Evolutionary conservation across 2,329 filamentous ascomycete genomes (phyloP).

Genomic region (Curvularia hawaiiensis): DNA sequence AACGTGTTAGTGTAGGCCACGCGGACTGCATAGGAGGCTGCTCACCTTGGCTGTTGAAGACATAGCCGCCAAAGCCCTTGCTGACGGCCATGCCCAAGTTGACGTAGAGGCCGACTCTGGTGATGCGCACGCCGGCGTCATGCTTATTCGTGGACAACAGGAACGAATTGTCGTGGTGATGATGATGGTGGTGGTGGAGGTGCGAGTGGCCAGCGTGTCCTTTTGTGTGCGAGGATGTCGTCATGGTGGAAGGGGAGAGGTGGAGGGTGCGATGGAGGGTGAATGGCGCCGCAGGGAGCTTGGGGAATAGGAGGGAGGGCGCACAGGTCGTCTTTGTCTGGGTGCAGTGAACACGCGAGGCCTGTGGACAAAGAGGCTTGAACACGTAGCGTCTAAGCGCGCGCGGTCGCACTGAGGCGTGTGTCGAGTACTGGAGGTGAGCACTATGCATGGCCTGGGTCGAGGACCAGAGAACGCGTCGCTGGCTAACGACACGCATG

Average conservation of each 20-base stretch:
- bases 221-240: slow-evolving; percentile 32
- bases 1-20: slow-evolving; percentile 23
- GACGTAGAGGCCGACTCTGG: slow-evolving; percentile 82
- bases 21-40: slow-evolving; percentile 1
- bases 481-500: slow-evolving; percentile 39
- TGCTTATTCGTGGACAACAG: slow-evolving; percentile 82
- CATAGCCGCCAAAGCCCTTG: slow-evolving; percentile 90
- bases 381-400: slow-evolving; percentile 15
- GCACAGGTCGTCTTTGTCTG: slow-evolving; percentile 32
- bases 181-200: slow-evolving; percentile 57
- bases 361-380: slow-evolving; percentile 7
- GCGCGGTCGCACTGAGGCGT: slow-evolving; percentile 27
- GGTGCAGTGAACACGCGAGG: slow-evolving; percentile 42
- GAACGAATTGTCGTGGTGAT: slow-evolving; percentile 85
- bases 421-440: slow-evolving; percentile 16
- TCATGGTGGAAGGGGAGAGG: slow-evolving; percentile 39
- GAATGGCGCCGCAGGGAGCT: slow-evolving; percentile 17
- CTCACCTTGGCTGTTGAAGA: slow-evolving; percentile 83
- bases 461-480: slow-evolving; percentile 31
- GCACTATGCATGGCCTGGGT: slow-evolving; percentile 21
- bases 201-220: slow-evolving; percentile 56
- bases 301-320: slow-evolving; percentile 15
- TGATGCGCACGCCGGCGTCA: slow-evolving; percentile 93
- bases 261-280: slow-evolving; percentile 40
- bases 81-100: slow-evolving; percentile 94